A percentile compares a stretch with the other conserved stretches of the same genome.
Conservation (phyloP, 106 monocot species). For the Posidonia australis region DNA sequence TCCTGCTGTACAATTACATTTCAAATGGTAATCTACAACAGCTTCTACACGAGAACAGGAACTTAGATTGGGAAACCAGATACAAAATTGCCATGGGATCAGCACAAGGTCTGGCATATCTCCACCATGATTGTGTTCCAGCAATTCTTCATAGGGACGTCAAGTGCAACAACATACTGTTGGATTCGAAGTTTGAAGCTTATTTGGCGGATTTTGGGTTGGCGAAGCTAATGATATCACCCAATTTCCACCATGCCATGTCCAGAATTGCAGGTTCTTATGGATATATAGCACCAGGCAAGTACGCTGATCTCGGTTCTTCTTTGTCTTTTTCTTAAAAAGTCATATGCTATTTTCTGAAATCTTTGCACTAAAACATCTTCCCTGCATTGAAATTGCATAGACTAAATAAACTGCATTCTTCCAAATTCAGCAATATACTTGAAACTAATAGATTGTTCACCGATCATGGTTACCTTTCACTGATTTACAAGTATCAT, state of each 20-base stretch:
- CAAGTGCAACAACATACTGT: constrained; percentile 84
- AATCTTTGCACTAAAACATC: no score
- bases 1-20: constrained; percentile 78
- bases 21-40: constrained; percentile 73
- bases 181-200: constrained; percentile 74
- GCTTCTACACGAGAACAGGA: constrained; percentile 56
- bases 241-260: constrained; percentile 72
- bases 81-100: constrained; percentile 76
- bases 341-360: no score
- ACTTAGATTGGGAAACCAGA: constrained; percentile 87
- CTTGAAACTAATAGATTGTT: no score
- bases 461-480: no score
- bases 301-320: constrained; percentile 2
- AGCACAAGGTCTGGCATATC: constrained; percentile 83
- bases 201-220: constrained; percentile 92
- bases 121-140: constrained; percentile 92
- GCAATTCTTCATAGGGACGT: constrained; percentile 84
- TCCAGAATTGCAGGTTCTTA: constrained; percentile 85
- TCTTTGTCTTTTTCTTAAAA: background rate
- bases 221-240: constrained; percentile 73
- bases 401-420: no score
- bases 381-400: background rate
- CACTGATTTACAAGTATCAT: no score
- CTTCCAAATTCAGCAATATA: no score
- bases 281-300: constrained; percentile 98